Evolutionary conservation across 2,329 filamentous ascomycete species (phyloP), one percentile per base, ranked within the genome.

Genomic region (Grosmannia serpens): DNA sequence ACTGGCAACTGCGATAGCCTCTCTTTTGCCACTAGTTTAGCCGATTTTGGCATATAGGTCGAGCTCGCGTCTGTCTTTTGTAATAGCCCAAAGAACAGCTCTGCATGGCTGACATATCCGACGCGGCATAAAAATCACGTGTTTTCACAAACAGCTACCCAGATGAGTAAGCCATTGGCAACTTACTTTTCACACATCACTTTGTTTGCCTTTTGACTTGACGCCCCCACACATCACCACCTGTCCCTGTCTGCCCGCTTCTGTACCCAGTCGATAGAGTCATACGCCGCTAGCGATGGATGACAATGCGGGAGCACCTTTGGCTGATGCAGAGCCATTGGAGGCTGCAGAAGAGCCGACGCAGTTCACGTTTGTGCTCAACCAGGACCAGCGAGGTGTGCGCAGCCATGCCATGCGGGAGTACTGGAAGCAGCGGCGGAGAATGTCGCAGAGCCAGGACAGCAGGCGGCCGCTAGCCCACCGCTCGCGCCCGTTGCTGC

Each of bases 321-420:
- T 22, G 24, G 22, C 10, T 7, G 11, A 4, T 15, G 22, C 46
- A 44, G 38, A 20, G 13, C 13, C 38, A 17, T 9, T 13, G 4
- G 46, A 27, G 46, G 46, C 3, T 26, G 11, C 22, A 1, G 22
- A 4, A 15, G 46, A 15, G 46, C 1, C 22, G 4, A 15, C 24
- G 6, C 46, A 26, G 22, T 33, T 51, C 20, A 31, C 49, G 17
- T 60, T 60, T 47, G 58, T 60, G n/a, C 50, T 57, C 47, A 31
- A 57, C 27, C 20, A 31, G 10, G 53, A 35, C 33, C 55, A 49
- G 20, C 50, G 6, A 10, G 56, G 61, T 41, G 62, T 65, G 26
- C 67, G 69, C 31, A 72, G 68, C 59, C 70, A 73, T 68, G 70
- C 69, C 15, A 72, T 72, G 69, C 62, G 67, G 3, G 68, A 68